phyloP scores from a whole-genome alignment of 805 yeast genomes.

The Zygotorulaspora danielsina region DNA sequence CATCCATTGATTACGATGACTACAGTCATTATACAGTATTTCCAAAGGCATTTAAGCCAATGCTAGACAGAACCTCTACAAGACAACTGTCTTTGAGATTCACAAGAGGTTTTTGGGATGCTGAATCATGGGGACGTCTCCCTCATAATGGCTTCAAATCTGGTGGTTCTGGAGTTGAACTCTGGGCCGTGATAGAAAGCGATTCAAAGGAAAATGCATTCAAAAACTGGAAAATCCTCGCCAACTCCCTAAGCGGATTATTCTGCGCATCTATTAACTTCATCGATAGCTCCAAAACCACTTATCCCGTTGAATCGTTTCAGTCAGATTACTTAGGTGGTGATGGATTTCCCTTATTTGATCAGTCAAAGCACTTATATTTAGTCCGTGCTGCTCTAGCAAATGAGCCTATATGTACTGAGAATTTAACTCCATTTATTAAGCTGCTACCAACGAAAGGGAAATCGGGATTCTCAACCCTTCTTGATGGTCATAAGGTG shows the following conservation, averaged over 20 bases:
- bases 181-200: slow-evolving; percentile 84
- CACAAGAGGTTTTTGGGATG: slow-evolving; percentile 94
- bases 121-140: slow-evolving; percentile 77
- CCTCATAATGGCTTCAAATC: slow-evolving; percentile 66
- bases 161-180: slow-evolving; percentile 95
- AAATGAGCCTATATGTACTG: slow-evolving; percentile 94
- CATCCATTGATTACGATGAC: slow-evolving; percentile 21
- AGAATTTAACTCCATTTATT: slow-evolving; percentile 88
- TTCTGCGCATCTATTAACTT: slow-evolving; percentile 94
- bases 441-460: slow-evolving; percentile 90
- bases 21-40: slow-evolving; percentile 59
- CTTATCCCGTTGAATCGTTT: slow-evolving; percentile 51
- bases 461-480: slow-evolving; percentile 76
- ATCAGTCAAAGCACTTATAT: slow-evolving; percentile 41
- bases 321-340: slow-evolving; percentile 19
- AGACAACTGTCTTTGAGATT: slow-evolving; percentile 80
- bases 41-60: slow-evolving; percentile 77
- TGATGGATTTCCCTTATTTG: slow-evolving; percentile 28
- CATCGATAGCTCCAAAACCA: slow-evolving; percentile 73
- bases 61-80: slow-evolving; percentile 60
- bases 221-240: slow-evolving; percentile 63
- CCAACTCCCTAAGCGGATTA: slow-evolving; percentile 77
- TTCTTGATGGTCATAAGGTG: slow-evolving; percentile 84
- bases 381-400: slow-evolving; percentile 83
- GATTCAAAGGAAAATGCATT: slow-evolving; percentile 49